A percentile compares a stretch with the other conserved stretches of the same genome.
phyloP scores from a whole-genome alignment of 192 early-diverging fungal genomes.

The Lobosporangium transversale region DNA sequence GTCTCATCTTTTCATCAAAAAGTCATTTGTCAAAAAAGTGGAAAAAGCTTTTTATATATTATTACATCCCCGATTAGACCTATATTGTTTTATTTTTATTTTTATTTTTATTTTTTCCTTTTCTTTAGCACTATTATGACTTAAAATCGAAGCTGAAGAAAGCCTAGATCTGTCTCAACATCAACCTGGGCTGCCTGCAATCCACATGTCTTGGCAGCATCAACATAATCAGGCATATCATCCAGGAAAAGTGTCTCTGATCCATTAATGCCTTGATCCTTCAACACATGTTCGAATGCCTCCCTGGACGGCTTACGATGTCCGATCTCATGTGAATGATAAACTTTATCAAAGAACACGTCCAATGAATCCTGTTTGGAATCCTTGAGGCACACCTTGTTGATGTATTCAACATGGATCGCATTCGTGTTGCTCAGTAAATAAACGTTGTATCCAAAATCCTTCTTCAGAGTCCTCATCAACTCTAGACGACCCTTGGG shows the following conservation, averaged over 20 bases:
- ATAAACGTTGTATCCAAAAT: slow-evolving; percentile 42
- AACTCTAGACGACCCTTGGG: slow-evolving; percentile 42
- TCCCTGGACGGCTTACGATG: slow-evolving; percentile 38
- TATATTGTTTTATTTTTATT: too few species aligned
- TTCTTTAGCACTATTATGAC: too few species aligned
- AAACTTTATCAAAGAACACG: slow-evolving; percentile 49
- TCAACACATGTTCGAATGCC: slow-evolving; percentile 39
- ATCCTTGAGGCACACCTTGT: slow-evolving; percentile 30
- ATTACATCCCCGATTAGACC: too few species aligned
- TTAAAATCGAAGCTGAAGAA: slow-evolving; percentile 46
- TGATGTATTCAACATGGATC: slow-evolving; percentile 43
- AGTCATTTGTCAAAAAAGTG: too few species aligned
- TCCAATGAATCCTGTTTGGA: slow-evolving; percentile 20
- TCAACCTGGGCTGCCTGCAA: slow-evolving; percentile 46
- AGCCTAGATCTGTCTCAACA: slow-evolving; percentile 43
- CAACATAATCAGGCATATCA: slow-evolving; percentile 48
- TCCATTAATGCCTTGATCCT: slow-evolving; percentile 23
- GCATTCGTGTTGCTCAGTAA: slow-evolving; percentile 48
- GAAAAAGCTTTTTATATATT: too few species aligned
- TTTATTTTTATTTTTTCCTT: too few species aligned
- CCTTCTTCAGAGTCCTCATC: slow-evolving; percentile 31
- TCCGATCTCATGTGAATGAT: slow-evolving; percentile 42
- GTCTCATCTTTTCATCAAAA: too few species aligned
- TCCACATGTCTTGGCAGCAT: slow-evolving; percentile 41
- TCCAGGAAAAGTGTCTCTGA: slow-evolving; percentile 41